Base-by-base conservation (phyloP, 2,329 filamentous ascomycete genomes). In the Fusarium chlamydosporum region DNA sequence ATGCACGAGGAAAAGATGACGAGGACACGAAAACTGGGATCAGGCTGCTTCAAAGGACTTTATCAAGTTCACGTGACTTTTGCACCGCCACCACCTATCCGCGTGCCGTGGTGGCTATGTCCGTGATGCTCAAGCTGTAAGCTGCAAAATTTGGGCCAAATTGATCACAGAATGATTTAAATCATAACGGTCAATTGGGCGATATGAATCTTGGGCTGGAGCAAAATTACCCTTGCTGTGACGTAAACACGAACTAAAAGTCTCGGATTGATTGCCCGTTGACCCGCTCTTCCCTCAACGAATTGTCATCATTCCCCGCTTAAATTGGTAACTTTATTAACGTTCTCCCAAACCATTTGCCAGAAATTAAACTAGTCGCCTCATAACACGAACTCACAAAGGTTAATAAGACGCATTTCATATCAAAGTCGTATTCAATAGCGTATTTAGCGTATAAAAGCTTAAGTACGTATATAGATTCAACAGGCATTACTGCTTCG, bases 1-100 rank as follows among this genome's bases (percentile, higher is more conserved):
- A 48, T 48, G 45, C 33, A 27, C 18, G 18, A 37, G 20, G 20
- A 12, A 37, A 48, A 35, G 13, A 37, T n/a, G 45, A 8, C 33
- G 18, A 37, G 20, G 45, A 6, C 23, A 23, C 23, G 23, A 6
- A 23, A 29, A 20, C 31, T 48, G 33, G 20, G 20, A 48, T 35
- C 45, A 48, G 45, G 33, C 31, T 48, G 45, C 13, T 33, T 26
- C 12, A 27, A 26, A 48, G 33, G 31, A 27, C 45, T 35, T 35
- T 35, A 20, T 35, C 18, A 10, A 35, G 10, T 35, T n/a, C 45
- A 48, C 45, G 45, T 48, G 45, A 48, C 31, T n/a, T 48, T n/a
- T 27, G n/a, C 45, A 35, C 45, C 27, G 45, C 45, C 45, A 48
- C 45, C 18, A 31, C 31, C 45, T 27, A 35, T 26, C 2, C 23